Conservation (phyloP, 352 stramenopile genomes). For the Pythium phragmitis region DNA sequence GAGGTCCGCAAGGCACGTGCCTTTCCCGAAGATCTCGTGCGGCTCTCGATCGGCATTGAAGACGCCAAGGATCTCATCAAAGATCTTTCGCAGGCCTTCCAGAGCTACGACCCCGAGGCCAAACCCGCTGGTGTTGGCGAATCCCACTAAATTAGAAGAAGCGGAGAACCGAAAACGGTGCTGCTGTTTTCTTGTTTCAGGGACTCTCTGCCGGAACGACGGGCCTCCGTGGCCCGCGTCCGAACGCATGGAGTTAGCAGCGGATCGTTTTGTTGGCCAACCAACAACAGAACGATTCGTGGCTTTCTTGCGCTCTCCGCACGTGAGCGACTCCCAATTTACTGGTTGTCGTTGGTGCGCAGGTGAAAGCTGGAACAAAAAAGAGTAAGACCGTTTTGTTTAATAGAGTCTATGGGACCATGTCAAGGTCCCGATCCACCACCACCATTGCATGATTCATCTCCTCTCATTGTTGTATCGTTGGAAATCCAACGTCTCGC, state of each 20-base stretch:
- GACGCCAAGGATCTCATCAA: constrained; percentile 93
- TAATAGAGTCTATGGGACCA: constrained; percentile 10
- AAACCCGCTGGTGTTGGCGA: constrained; percentile 4
- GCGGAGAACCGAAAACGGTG: neutral
- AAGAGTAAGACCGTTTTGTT: neutral
- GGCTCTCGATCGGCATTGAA: constrained; percentile 95
- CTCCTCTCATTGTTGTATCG: too few relatives aligned
- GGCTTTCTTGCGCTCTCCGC: neutral
- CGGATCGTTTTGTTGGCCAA: constrained; percentile 4
- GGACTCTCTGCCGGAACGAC: constrained; percentile 27
- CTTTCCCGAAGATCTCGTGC: constrained; percentile 93
- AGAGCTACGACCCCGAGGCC: constrained; percentile 39
- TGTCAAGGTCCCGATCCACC: neutral
- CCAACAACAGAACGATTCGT: constrained; percentile 1
- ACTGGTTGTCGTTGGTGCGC: neutral
- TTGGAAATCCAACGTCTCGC: too few relatives aligned
- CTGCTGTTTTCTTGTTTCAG: neutral
- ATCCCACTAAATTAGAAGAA: constrained; percentile 15
- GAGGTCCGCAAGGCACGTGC: constrained; percentile 89
- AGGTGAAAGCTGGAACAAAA: constrained; percentile 22
- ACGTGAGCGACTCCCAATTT: neutral
- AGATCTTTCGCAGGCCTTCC: constrained; percentile 90
- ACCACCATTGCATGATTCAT: neutral
- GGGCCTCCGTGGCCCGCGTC: constrained; percentile 24
- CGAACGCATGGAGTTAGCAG: constrained; percentile 26